Evolutionary conservation across 495 filamentous ascomycete species (phyloP).

Genomic region (Xylaria intraflava): DNA sequence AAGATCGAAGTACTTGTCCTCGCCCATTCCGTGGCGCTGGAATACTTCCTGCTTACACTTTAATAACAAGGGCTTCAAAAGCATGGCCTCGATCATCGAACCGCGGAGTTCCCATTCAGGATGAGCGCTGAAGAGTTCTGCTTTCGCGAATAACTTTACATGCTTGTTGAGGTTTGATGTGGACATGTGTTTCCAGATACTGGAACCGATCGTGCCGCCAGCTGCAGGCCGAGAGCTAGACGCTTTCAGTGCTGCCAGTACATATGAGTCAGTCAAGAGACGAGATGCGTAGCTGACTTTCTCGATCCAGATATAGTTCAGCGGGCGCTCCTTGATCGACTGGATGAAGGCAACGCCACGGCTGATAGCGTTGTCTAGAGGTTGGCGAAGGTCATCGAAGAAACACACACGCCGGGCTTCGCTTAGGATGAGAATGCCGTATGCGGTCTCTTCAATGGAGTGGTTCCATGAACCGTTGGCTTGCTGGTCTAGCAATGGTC

Average conservation of each 20-base stretch:
- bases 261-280: conserved; percentile 29
- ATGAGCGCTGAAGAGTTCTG: conserved; percentile 19
- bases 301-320: conserved; percentile 36
- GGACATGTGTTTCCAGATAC: conserved; percentile 4
- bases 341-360: conserved; percentile 14
- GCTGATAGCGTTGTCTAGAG: conserved; percentile 14
- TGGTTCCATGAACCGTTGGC: conserved; percentile 26
- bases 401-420: conserved; percentile 7
- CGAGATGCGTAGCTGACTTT: conserved; percentile 36
- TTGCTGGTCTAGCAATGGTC: conserved; percentile 18
- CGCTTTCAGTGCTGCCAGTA: conserved; percentile 24
- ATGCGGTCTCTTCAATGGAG: conserved; percentile 24
- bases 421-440: conserved; percentile 19
- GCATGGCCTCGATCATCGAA: conserved; percentile 22
- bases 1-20: conserved; percentile 36
- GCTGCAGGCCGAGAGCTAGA: conserved; percentile 1
- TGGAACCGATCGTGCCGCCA: conserved; percentile 10
- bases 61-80: conserved; percentile 17
- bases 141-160: conserved; percentile 14
- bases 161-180: conserved; percentile 10
- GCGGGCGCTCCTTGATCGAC: conserved; percentile 3
- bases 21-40: conserved; percentile 14
- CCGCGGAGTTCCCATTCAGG: conserved; percentile 22
- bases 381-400: conserved; percentile 8
- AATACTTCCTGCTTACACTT: conserved; percentile 22